Base-by-base conservation (phyloP, 31 red algal genomes). In the Pterothamnion heteromorphum region DNA sequence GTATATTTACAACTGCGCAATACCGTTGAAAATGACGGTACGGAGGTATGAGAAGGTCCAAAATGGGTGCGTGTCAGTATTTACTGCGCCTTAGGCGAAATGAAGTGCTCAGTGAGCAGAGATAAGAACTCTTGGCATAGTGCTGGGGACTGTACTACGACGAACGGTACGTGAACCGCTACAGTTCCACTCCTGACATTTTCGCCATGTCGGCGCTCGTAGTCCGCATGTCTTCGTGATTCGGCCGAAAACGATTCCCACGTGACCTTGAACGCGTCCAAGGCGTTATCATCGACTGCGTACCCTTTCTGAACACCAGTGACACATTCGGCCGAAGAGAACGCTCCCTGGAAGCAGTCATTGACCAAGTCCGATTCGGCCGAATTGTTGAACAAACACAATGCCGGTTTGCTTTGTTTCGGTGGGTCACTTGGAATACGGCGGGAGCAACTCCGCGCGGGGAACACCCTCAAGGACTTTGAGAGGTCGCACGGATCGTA, bases 351-450 rank as follows among this genome's bases (percentile, higher is more conserved):
- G 51, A 64, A 82, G 78, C 78, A 82, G 31, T 82, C 14, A 28
- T 82, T 82, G 20, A 82, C 5, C 5, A 82, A 14, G 78, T 82
- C 78, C 21, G 14, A 82, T 82, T 82, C 78, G 26, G 26, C 78
- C 78, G 78, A 82, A 9, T 21, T 82, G 21, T 82, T 82, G 20
- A 82, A 64, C 78, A 82, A 82, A 27, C 78, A 82, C 78, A 82
- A 27, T 21, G 78, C 20, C 24, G 78, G 26, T 82, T 27, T 82
- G 24, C n/a, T 28, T 18, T 14, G 78, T 82, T 82, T 28, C 5
- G 21, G 5, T 28, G n/a, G 24, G n/a, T n/a, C 9, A 82, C 9
- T 28, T 28, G 78, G 14, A 82, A 27, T 82, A 27, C 9, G 9
- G 21, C 78, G 78, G 9, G 78, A 82, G 78, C 78, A 21, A 27